Base-by-base conservation (phyloP, 768 basidiomycete species). In the Panaeolus papilionaceus region DNA sequence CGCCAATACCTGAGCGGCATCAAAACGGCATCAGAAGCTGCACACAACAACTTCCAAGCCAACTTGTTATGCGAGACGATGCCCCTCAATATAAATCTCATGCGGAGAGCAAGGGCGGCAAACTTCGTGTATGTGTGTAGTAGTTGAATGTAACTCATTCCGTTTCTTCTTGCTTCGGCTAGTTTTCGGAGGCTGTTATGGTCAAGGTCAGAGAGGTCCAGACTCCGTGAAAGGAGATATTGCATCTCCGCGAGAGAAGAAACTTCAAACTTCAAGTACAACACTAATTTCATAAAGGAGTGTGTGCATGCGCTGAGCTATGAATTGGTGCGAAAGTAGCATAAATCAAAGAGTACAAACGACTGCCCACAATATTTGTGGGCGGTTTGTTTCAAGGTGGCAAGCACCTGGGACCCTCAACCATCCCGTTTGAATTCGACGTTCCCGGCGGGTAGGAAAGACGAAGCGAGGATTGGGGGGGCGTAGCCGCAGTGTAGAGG, bases 181-280 rank as follows among this genome's bases (percentile, higher is more conserved):
- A 47, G 45, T 8, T 18, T 47, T 47, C 18, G 7, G 11, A 42
- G 18, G 2, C 45, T 47, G 18, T 51, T 58, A 18, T 33, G 54
- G 26, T 58, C 14, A 49, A 49, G 47, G 16, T 58, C 14, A 58
- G 16, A 58, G 54, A 28, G 26, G 49, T 51, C 49, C 49, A 51
- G 49, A 28, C 49, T 51, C 23, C 16, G 18, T 45, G 44, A 45
- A 45, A 45, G 44, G 44, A 45, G 44, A 20, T 45, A 20, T 45
- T 51, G 23, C 14, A 40, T 4, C 14, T 40, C 2, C 9, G 33
- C 33, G 3, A 3, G 33, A 33, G 33, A 33, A 33, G 33, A 33
- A 33, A 33, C 33, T 33, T 33, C 33, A 33, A 33, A 33, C 33
- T 33, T 33, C 33, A 33, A 33, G 33, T 33, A 33, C 33, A 33